phyloP scores from a whole-genome alignment of 441 rosid genomes.

The Sinapis alba region DNA sequence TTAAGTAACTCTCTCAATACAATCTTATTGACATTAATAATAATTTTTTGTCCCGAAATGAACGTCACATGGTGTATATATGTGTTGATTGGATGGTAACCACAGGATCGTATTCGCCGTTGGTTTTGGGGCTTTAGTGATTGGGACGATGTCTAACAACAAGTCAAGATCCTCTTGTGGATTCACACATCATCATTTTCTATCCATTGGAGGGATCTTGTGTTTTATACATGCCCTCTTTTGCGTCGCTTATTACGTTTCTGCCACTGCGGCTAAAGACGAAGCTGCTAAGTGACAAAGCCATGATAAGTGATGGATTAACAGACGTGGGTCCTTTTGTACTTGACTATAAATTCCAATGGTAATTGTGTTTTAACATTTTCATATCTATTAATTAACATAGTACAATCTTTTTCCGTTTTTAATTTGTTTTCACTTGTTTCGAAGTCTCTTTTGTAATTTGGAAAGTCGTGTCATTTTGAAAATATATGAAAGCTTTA shows the following conservation, averaged over 20 bases:
- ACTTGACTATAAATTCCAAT: slow-evolving; percentile 27
- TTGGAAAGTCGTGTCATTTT: slow-evolving; percentile 34
- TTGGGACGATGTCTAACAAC: slow-evolving; percentile 73
- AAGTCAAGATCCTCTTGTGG: slow-evolving; percentile 85
- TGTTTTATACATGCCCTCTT: slow-evolving; percentile 89
- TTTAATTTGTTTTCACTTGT: not conserved
- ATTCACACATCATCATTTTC: slow-evolving; percentile 78
- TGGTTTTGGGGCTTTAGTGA: slow-evolving; percentile 71
- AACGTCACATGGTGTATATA: not conserved
- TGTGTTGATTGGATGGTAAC: slow-evolving; percentile 26
- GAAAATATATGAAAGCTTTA: not conserved
- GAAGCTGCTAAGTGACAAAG: slow-evolving; percentile 45
- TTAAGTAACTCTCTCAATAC: not conserved
- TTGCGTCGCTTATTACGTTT: slow-evolving; percentile 74
- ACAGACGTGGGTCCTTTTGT: slow-evolving; percentile 31
- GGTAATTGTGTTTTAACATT: slow-evolving; percentile 16
- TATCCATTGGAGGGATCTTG: slow-evolving; percentile 81
- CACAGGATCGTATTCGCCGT: slow-evolving; percentile 78
- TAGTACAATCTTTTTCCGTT: not conserved
- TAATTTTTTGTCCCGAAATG: not conserved
- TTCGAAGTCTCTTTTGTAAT: slow-evolving; percentile 29
- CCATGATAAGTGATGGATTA: slow-evolving; percentile 5
- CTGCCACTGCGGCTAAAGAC: slow-evolving; percentile 66
- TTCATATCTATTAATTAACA: slow-evolving; percentile 5
- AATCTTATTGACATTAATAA: not conserved